Evolutionary conservation across 164 flowering plant genomes (phyloP).

Genomic region (Saururus chinensis): DNA sequence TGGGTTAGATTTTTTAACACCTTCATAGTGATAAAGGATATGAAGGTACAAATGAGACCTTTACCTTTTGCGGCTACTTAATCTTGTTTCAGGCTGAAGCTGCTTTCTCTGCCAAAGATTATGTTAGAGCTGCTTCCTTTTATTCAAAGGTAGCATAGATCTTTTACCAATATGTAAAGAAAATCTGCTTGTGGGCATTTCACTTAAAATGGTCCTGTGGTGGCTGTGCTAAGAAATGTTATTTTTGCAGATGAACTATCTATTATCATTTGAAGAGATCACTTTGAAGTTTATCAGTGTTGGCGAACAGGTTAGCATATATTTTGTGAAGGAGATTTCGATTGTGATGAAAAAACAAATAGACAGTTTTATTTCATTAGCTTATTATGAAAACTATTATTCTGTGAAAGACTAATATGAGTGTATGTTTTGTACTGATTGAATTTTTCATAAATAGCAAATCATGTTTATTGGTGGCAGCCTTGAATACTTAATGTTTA

Average conservation of each 20-base stretch:
- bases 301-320: conserved; percentile 61
- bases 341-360: too few species aligned
- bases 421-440: too few species aligned
- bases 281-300: conserved; percentile 80
- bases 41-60: background rate
- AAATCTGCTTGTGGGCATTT: background rate
- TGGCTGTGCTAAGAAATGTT: background rate
- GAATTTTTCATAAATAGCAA: too few species aligned
- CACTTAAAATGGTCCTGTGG: background rate
- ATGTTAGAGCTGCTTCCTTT: conserved; percentile 86
- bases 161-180: background rate
- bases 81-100: conserved; percentile 76
- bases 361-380: background rate
- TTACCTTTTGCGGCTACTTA: too few species aligned
- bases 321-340: too few species aligned
- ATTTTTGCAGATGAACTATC: conserved; percentile 63
- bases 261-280: conserved; percentile 96
- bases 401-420: too few species aligned
- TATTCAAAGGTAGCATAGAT: conserved; percentile 68
- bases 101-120: conserved; percentile 78
- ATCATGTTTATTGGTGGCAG: too few species aligned
- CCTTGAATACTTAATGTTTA: too few species aligned
- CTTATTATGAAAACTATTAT: background rate
- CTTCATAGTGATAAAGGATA: background rate
- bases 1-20: too few species aligned